These are phyloP conservation scores for Neonectria ditissima DNA, from an alignment of 2,329 filamentous ascomycete genomes.

Conservation along the genomic window DNA sequence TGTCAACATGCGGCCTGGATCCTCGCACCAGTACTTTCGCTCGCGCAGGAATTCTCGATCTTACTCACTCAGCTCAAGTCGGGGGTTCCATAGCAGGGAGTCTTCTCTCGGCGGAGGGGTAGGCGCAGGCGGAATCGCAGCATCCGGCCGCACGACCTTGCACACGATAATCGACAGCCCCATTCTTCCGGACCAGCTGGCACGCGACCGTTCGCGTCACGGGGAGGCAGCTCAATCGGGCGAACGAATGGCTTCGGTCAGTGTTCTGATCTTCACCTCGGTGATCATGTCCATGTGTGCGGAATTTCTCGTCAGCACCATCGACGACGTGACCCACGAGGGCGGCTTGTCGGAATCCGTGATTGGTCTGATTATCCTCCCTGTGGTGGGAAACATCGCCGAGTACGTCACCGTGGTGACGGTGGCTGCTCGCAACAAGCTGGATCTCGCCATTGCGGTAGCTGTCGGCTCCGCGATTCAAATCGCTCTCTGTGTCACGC, in stretches of 20 bases:
- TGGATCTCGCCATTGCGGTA: constrained; percentile 71
- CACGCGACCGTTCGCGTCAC: background rate
- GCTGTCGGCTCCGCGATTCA: constrained; percentile 71
- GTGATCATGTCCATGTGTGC: constrained; percentile 69
- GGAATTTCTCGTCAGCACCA: constrained; percentile 70
- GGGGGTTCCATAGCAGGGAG: constrained; percentile 37
- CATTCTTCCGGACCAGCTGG: constrained; percentile 29
- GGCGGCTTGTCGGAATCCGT: constrained; percentile 66
- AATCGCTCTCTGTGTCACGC: constrained; percentile 71
- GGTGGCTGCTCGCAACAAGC: constrained; percentile 70
- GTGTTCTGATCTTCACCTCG: constrained; percentile 65
- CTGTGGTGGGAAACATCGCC: constrained; percentile 72
- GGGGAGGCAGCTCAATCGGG: constrained; percentile 18
- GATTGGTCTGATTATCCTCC: constrained; percentile 71
- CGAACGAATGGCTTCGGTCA: constrained; percentile 55
- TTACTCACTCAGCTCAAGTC: constrained; percentile 40
- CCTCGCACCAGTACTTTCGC: constrained; percentile 36
- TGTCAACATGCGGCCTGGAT: constrained; percentile 24
- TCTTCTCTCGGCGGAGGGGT: constrained; percentile 32
- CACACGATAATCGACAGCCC: constrained; percentile 25
- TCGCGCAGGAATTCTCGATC: constrained; percentile 43
- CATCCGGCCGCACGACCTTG: constrained; percentile 35
- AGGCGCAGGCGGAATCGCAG: constrained; percentile 19
- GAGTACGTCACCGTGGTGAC: constrained; percentile 73
- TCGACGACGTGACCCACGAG: constrained; percentile 65